Evolutionary conservation across 2,329 filamentous ascomycete species (phyloP).

Genomic region (Cytospora mali): DNA sequence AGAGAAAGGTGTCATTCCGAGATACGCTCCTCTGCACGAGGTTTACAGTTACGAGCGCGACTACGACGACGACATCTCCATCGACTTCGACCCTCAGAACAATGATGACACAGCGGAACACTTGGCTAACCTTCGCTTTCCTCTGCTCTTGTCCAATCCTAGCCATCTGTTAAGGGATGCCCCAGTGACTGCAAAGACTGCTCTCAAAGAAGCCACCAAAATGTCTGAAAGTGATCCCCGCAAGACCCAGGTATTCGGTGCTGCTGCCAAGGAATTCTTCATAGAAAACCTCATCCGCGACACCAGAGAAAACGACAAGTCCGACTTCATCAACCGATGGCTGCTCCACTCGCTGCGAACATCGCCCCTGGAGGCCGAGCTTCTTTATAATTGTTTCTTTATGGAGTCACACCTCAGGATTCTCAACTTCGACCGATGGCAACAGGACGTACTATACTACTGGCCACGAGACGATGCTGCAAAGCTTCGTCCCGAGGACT

Average conservation of each 20-base stretch:
- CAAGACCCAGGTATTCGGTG: conserved; percentile 40
- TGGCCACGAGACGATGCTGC: conserved; percentile 44
- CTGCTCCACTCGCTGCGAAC: conserved; percentile 53
- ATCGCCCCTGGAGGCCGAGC: conserved; percentile 48
- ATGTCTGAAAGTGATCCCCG: conserved; percentile 42
- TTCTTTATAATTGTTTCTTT: conserved; percentile 45
- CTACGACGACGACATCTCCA: conserved; percentile 45
- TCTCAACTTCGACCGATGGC: conserved; percentile 43
- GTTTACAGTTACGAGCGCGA: conserved; percentile 44
- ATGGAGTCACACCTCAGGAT: conserved; percentile 34
- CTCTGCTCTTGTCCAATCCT: conserved; percentile 52
- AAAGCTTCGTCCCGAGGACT: conserved; percentile 29
- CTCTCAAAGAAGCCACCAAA: conserved; percentile 43
- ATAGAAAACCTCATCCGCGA: conserved; percentile 48
- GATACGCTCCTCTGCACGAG: conserved; percentile 44
- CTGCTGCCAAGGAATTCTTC: conserved; percentile 51
- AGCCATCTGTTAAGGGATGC: conserved; percentile 45
- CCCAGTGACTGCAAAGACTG: conserved; percentile 46
- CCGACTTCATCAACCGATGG: conserved; percentile 55
- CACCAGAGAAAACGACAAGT: conserved; percentile 41
- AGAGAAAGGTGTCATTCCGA: conserved; percentile 46
- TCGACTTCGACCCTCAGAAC: conserved; percentile 36
- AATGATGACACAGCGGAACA: conserved; percentile 26
- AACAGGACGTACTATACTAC: conserved; percentile 44
- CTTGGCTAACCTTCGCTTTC: conserved; percentile 46